Conservation (phyloP, 2,329 filamentous ascomycete species). For the Septoria linicola region DNA sequence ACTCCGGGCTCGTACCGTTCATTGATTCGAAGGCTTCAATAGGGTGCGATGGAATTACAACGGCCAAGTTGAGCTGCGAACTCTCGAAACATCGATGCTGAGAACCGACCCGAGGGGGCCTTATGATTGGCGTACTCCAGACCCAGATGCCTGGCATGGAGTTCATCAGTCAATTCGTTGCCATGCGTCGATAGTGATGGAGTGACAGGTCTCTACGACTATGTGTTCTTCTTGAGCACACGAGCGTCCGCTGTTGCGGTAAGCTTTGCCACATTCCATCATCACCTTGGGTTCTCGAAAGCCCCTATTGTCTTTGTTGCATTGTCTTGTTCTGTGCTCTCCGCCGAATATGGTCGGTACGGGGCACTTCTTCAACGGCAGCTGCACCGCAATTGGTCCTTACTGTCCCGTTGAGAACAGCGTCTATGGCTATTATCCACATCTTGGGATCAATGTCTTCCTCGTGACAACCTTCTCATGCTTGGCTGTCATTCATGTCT, state of each 20-base stretch:
- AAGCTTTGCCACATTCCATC: neutral
- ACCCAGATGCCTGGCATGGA: neutral
- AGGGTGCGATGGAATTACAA: neutral
- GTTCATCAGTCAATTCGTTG: neutral
- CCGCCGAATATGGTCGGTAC: slow-evolving; percentile 5
- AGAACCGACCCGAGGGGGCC: neutral
- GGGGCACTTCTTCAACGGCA: slow-evolving; percentile 3
- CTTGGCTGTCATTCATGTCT: slow-evolving; percentile 3
- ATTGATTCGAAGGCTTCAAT: neutral
- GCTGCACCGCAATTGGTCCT: slow-evolving; percentile 3
- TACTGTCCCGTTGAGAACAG: slow-evolving; percentile 8
- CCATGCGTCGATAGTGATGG: neutral
- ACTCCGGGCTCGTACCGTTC: slow-evolving; percentile 12
- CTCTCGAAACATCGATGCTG: neutral
- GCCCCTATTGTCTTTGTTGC: neutral
- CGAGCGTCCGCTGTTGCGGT: neutral
- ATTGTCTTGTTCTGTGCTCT: neutral
- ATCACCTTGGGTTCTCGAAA: neutral
- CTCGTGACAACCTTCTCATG: slow-evolving; percentile 3
- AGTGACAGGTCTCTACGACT: neutral
- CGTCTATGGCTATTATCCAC: slow-evolving; percentile 6
- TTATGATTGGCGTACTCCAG: slow-evolving; percentile 4
- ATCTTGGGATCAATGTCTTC: slow-evolving; percentile 1
- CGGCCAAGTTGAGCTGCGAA: neutral
- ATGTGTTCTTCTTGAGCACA: slow-evolving; percentile 1